Evolutionary conservation across 1,139 yeast genomes (phyloP).

Genomic region (Geotrichum restrictum): DNA sequence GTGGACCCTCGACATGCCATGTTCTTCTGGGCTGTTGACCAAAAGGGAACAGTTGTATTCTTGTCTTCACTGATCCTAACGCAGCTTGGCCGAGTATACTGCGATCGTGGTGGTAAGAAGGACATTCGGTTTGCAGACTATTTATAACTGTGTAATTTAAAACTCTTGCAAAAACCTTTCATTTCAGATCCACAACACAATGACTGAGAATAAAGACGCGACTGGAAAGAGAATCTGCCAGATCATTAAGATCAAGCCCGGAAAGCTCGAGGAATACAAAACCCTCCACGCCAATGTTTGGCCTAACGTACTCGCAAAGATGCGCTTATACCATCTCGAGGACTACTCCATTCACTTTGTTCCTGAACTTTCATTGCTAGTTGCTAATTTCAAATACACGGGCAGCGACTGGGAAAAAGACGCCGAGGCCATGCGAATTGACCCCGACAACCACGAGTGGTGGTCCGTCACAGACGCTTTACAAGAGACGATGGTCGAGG

Average conservation of each 20-base stretch:
- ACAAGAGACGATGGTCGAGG: conserved; percentile 41
- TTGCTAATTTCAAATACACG: conserved; percentile 39
- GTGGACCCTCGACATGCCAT: conserved; percentile 7
- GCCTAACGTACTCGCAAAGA: conserved; percentile 36
- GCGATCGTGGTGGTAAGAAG: not conserved
- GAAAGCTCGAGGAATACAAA: conserved; percentile 39
- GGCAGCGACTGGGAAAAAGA: conserved; percentile 42
- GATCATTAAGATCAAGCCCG: conserved; percentile 41
- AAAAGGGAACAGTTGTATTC: conserved; percentile 8
- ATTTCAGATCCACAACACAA: not conserved
- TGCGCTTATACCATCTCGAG: conserved; percentile 40
- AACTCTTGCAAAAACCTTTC: not conserved
- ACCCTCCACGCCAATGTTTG: conserved; percentile 35
- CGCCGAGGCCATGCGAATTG: conserved; percentile 35
- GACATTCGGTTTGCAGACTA: conserved; percentile 11
- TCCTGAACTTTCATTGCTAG: conserved; percentile 35
- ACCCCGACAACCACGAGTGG: conserved; percentile 42
- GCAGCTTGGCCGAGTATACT: conserved; percentile 11
- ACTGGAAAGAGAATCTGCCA: conserved; percentile 40
- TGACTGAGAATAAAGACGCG: not conserved
- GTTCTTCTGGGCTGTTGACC: conserved; percentile 10
- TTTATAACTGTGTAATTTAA: not conserved
- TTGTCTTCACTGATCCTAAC: conserved; percentile 4
- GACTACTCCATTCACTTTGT: conserved; percentile 42
- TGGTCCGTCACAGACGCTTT: conserved; percentile 41